Evolutionary conservation across 148 eudicot species (phyloP).

Genomic region (Nepenthes gracilis): DNA sequence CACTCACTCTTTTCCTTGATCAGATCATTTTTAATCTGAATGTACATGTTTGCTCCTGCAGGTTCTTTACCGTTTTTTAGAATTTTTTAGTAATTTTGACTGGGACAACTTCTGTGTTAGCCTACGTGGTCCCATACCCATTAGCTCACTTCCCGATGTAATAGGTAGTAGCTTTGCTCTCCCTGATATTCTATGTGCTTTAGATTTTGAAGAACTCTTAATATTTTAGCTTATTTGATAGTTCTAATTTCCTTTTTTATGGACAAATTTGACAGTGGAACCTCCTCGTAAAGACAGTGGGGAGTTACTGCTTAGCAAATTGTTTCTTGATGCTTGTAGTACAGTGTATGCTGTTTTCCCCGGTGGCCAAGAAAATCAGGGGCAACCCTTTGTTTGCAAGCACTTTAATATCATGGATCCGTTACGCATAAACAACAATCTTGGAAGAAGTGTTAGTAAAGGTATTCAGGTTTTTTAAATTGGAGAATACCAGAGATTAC

Average conservation of each 20-base stretch:
- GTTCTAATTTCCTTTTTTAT: slow-evolving; percentile 5
- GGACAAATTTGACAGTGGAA: slow-evolving; percentile 39
- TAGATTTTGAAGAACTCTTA: neutral
- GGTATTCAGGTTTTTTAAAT: slow-evolving; percentile 28
- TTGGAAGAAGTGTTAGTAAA: slow-evolving; percentile 92
- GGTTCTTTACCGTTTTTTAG: slow-evolving; percentile 92
- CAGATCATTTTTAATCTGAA: neutral
- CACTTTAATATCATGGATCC: slow-evolving; percentile 91
- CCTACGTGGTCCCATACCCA: slow-evolving; percentile 84
- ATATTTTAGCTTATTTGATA: neutral
- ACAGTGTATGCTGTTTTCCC: slow-evolving; percentile 67
- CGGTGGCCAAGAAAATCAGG: slow-evolving; percentile 64
- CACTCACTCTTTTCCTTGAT: neutral
- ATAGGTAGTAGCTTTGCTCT: slow-evolving; percentile 28
- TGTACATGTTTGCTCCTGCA: slow-evolving; percentile 13
- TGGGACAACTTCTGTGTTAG: slow-evolving; percentile 93
- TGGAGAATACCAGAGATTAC: no score
- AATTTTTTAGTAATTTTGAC: slow-evolving; percentile 90
- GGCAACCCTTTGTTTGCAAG: slow-evolving; percentile 60
- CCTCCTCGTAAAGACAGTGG: slow-evolving; percentile 79
- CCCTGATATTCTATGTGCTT: neutral
- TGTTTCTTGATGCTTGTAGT: slow-evolving; percentile 72
- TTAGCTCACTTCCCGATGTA: slow-evolving; percentile 73
- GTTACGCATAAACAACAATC: slow-evolving; percentile 73
- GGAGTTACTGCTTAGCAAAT: slow-evolving; percentile 57